Conservation (phyloP, 2,329 filamentous ascomycete genomes). For the Grosmannia penicillata region DNA sequence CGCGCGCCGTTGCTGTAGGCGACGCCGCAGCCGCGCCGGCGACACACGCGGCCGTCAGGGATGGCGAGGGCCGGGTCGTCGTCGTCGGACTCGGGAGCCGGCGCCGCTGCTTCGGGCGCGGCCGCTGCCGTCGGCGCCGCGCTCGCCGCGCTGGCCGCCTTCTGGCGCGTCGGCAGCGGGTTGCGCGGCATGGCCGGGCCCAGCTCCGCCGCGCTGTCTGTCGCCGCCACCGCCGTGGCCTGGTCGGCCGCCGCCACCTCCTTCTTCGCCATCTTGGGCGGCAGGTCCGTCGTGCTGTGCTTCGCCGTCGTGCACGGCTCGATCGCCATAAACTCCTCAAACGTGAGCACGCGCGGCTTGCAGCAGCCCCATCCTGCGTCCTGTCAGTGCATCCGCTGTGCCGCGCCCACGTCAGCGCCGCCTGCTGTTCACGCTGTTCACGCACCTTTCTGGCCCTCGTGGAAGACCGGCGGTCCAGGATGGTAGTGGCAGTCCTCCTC, state of each 20-base stretch:
- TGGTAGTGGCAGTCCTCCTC: slow-evolving; percentile 84
- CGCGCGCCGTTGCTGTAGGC: slow-evolving; percentile 45
- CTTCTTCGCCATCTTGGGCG: slow-evolving; percentile 47
- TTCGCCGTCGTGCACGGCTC: slow-evolving; percentile 84
- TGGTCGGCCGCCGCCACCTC: slow-evolving; percentile 35
- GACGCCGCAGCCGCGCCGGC: slow-evolving; percentile 58
- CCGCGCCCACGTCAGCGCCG: not conserved
- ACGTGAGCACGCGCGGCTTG: slow-evolving; percentile 89
- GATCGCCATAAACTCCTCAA: slow-evolving; percentile 94
- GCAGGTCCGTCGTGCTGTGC: slow-evolving; percentile 73
- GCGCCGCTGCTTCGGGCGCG: slow-evolving; percentile 40
- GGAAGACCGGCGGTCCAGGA: slow-evolving; percentile 84
- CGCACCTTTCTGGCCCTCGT: slow-evolving; percentile 95
- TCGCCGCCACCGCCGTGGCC: slow-evolving; percentile 13
- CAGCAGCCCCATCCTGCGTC: slow-evolving; percentile 99
- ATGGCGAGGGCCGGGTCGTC: slow-evolving; percentile 68
- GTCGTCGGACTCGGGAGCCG: slow-evolving; percentile 66
- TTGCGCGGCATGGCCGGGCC: slow-evolving; percentile 21
- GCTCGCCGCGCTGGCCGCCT: slow-evolving; percentile 8
- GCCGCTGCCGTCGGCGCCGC: slow-evolving; percentile 24
- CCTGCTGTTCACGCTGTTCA: not conserved
- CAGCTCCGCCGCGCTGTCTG: slow-evolving; percentile 8
- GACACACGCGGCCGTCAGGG: slow-evolving; percentile 59
- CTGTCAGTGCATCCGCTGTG: no score
- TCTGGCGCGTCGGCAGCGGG: slow-evolving; percentile 23